These are phyloP conservation scores for Trametes cingulata DNA, from an alignment of 768 basidiomycete genomes.

Conservation along the genomic window DNA sequence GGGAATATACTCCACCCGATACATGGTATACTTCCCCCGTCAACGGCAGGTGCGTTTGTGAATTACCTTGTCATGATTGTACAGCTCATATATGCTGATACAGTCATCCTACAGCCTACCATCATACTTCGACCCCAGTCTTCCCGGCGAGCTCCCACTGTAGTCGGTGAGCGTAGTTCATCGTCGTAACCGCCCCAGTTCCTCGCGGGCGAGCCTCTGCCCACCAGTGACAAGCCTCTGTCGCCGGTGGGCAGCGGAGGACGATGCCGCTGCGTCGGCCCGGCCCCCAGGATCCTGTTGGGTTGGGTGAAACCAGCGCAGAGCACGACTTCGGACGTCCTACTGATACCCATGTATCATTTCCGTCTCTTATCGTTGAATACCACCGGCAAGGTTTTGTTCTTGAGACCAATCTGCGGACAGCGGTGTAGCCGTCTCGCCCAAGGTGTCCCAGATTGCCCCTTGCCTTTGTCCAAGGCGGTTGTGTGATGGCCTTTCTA, in stretches of 20 bases:
- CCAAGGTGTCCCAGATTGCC: neutral
- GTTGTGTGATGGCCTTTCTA: neutral
- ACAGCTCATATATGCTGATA: neutral
- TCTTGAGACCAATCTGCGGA: neutral
- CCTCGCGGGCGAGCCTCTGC: neutral
- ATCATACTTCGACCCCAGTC: neutral
- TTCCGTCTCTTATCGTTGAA: neutral
- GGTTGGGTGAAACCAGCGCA: neutral
- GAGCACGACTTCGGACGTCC: neutral
- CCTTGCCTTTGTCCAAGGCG: neutral
- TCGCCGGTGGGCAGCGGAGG: constrained; percentile 5
- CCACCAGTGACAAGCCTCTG: neutral
- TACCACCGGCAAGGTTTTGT: neutral
- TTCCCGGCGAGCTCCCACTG: neutral
- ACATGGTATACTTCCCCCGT: neutral
- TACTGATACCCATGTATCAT: neutral
- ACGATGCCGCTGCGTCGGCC: neutral
- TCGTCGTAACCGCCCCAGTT: neutral
- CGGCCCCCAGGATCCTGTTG: neutral
- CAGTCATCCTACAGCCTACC: neutral
- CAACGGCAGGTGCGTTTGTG: neutral
- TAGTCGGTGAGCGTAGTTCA: neutral
- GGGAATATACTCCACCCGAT: neutral
- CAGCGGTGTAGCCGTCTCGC: neutral
- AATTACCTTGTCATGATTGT: neutral